Conservation (phyloP, 371 early-diverging fungal species). For the Apophysomyces trapeziformis region DNA sequence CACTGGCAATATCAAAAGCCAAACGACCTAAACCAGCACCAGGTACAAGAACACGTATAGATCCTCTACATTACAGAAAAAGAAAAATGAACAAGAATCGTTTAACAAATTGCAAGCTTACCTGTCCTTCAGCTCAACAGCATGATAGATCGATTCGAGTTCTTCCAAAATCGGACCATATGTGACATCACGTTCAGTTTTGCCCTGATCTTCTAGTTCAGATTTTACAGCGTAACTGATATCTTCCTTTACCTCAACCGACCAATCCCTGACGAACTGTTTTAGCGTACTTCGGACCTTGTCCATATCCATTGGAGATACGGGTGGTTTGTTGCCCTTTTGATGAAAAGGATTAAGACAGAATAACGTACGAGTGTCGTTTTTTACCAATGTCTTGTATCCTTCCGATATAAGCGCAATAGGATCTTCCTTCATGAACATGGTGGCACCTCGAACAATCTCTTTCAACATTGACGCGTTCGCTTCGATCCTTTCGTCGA, state of each 20-base stretch:
- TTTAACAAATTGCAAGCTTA: slow-evolving; percentile 23
- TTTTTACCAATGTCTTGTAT: slow-evolving; percentile 18
- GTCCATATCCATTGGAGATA: slow-evolving; percentile 80
- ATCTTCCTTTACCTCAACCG: slow-evolving; percentile 54
- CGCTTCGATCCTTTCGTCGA: slow-evolving; percentile 52
- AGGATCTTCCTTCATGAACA: slow-evolving; percentile 50
- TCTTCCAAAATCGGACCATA: slow-evolving; percentile 83
- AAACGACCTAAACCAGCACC: slow-evolving; percentile 93
- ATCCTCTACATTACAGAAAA: slow-evolving; percentile 43
- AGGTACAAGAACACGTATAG: slow-evolving; percentile 76
- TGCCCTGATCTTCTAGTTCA: slow-evolving; percentile 54
- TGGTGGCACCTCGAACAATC: slow-evolving; percentile 44
- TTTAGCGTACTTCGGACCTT: slow-evolving; percentile 86
- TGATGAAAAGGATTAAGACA: slow-evolving; percentile 1
- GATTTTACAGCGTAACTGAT: background rate
- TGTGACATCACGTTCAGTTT: slow-evolving; percentile 75
- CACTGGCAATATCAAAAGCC: slow-evolving; percentile 81
- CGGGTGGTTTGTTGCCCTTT: slow-evolving; percentile 45
- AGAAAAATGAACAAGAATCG: slow-evolving; percentile 2
- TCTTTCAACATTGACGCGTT: slow-evolving; percentile 51
- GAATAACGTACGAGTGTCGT: background rate
- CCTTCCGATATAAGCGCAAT: slow-evolving; percentile 50
- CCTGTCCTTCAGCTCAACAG: slow-evolving; percentile 49
- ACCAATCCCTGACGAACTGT: slow-evolving; percentile 96
- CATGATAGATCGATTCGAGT: slow-evolving; percentile 60